Evolutionary conservation across 148 eudicot genomes (phyloP).

Genomic region (Vaccinium myrtillus): DNA sequence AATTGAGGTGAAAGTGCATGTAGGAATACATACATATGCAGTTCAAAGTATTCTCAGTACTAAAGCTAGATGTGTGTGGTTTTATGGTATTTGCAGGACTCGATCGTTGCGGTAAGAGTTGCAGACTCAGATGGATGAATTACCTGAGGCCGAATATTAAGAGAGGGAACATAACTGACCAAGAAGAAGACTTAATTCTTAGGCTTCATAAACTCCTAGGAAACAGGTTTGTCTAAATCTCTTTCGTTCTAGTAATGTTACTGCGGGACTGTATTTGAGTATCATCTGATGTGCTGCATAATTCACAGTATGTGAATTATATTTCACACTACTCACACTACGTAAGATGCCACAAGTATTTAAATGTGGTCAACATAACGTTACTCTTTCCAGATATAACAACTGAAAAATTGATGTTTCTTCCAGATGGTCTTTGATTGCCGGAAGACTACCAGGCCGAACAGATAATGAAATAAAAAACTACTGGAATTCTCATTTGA

Average conservation of each 20-base stretch:
- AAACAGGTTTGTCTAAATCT: slow-evolving; percentile 42
- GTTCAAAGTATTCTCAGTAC: neutral
- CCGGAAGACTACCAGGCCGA: slow-evolving; percentile 72
- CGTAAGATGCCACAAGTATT: neutral
- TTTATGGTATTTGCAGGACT: slow-evolving; percentile 38
- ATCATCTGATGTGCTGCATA: neutral
- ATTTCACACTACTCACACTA: neutral
- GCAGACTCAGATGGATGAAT: slow-evolving; percentile 79
- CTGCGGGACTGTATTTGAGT: neutral
- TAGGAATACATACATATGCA: neutral
- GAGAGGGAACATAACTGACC: slow-evolving; percentile 67
- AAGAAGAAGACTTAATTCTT: slow-evolving; percentile 68
- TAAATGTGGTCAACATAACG: neutral
- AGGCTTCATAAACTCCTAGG: slow-evolving; percentile 81
- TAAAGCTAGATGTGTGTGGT: neutral
- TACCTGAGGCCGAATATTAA: slow-evolving; percentile 72
- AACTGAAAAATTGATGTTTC: neutral
- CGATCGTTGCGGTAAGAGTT: slow-evolving; percentile 67
- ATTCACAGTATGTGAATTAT: no score
- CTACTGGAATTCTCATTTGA: slow-evolving; percentile 86
- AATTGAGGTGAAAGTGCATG: neutral
- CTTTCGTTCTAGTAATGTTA: neutral
- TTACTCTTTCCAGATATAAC: neutral
- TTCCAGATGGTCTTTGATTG: slow-evolving; percentile 62
- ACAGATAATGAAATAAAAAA: slow-evolving; percentile 79